Conservation (phyloP, 345 rosid species). For the Pseudoturritis turrita region DNA sequence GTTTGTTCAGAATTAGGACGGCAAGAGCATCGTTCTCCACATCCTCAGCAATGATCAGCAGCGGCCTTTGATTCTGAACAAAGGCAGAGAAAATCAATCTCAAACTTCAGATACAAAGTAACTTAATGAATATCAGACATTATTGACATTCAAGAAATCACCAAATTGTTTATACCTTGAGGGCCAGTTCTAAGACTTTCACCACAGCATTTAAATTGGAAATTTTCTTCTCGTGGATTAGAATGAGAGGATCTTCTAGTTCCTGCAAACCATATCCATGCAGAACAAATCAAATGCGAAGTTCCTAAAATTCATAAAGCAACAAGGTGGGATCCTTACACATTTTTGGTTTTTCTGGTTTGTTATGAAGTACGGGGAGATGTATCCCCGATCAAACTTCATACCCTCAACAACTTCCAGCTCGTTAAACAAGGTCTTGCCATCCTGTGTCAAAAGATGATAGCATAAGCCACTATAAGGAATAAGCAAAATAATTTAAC, state of each 20-base stretch:
- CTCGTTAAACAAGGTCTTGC: conserved; percentile 87
- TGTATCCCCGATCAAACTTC: conserved; percentile 97
- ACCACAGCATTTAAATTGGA: conserved; percentile 75
- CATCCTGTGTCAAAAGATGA: conserved; percentile 53
- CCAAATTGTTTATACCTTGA: conserved; percentile 53
- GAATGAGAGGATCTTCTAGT: conserved; percentile 89
- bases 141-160: background rate
- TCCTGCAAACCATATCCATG: conserved; percentile 48
- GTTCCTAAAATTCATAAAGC: background rate
- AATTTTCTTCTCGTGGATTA: conserved; percentile 94
- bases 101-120: background rate
- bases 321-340: conserved; percentile 41
- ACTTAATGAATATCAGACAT: background rate
- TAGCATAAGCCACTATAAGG: background rate
- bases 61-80: conserved; percentile 77
- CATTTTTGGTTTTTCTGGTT: conserved; percentile 92
- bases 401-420: conserved; percentile 98
- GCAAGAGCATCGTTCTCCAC: conserved; percentile 91
- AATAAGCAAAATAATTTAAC: background rate
- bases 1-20: conserved; percentile 81
- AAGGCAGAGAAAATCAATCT: background rate
- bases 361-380: conserved; percentile 91
- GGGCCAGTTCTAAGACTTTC: conserved; percentile 84
- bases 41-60: conserved; percentile 92
- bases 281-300: background rate